These are phyloP conservation scores for Elsinoe ampelina DNA, from an alignment of 2,329 filamentous ascomycete genomes.

Conservation along the genomic window DNA sequence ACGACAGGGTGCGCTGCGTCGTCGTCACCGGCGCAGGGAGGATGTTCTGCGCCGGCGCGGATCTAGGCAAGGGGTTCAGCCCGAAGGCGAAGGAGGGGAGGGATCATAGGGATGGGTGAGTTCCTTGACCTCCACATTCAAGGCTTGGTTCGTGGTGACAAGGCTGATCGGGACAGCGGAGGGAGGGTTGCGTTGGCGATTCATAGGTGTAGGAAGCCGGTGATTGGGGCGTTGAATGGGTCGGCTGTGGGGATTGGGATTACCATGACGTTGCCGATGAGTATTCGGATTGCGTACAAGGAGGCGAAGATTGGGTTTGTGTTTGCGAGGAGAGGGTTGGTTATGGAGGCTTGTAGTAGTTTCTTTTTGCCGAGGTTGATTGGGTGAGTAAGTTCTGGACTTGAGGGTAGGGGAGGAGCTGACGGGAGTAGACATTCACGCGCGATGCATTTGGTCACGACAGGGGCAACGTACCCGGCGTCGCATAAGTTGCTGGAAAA, in stretches of 20 bases:
- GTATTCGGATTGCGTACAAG: conserved; percentile 45
- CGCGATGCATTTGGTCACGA: conserved; percentile 58
- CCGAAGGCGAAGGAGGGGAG: conserved; percentile 33
- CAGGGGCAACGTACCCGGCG: conserved; percentile 50
- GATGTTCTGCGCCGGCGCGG: conserved; percentile 49
- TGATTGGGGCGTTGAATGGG: conserved; percentile 47
- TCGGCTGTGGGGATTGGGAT: conserved; percentile 50
- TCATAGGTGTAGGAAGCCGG: conserved; percentile 48
- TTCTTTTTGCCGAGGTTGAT: conserved; percentile 65
- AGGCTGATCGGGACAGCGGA: conserved; percentile 28
- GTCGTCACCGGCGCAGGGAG: conserved; percentile 42
- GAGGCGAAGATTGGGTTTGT: conserved; percentile 64
- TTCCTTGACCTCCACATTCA: too few species aligned
- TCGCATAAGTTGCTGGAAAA: conserved; percentile 41
- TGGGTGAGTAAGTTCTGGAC: conserved; percentile 33
- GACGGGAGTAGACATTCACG: conserved; percentile 30
- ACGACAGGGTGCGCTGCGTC: conserved; percentile 46
- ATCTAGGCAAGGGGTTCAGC: conserved; percentile 45
- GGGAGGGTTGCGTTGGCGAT: conserved; percentile 44
- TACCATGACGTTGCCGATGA: conserved; percentile 50
- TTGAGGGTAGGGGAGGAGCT: background rate
- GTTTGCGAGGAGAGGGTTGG: conserved; percentile 59
- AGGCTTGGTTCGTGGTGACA: background rate
- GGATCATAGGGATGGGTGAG: conserved; percentile 47
- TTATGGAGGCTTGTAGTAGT: conserved; percentile 62